A percentile compares a stretch with the other conserved stretches of the same genome.
Evolutionary conservation across 495 filamentous ascomycete genomes (phyloP).

Genomic region (Tuber borchii): DNA sequence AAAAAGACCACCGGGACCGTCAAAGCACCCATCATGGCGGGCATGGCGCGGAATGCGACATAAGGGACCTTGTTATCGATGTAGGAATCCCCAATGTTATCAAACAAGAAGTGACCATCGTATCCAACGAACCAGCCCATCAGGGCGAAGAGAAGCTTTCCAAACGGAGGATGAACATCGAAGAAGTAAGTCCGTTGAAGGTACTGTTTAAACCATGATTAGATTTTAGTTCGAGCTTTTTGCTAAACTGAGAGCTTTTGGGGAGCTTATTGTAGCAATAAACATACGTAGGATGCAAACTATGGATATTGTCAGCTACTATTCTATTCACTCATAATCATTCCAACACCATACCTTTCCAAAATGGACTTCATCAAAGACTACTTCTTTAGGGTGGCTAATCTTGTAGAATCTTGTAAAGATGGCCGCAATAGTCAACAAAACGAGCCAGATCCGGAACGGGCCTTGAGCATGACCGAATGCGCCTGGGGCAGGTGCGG

Average conservation of each 20-base stretch:
- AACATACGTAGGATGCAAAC: constrained; percentile 45
- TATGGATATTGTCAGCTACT: constrained; percentile 33
- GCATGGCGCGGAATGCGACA: constrained; percentile 88
- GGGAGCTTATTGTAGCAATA: neutral
- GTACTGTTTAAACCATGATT: constrained; percentile 55
- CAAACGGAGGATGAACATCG: constrained; percentile 97
- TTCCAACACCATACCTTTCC: constrained; percentile 65
- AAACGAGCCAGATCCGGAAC: constrained; percentile 44
- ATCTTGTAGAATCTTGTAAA: constrained; percentile 92
- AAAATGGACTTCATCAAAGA: constrained; percentile 99
- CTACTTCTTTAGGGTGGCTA: constrained; percentile 87
- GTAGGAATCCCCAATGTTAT: constrained; percentile 99
- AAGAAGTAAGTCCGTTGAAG: constrained; percentile 98
- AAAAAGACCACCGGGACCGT: constrained; percentile 91
- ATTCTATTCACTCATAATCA: neutral
- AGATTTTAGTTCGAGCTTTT: neutral
- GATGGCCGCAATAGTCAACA: constrained; percentile 81
- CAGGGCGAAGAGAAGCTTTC: constrained; percentile 80
- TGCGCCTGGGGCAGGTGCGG: constrained; percentile 48
- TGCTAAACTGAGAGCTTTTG: neutral
- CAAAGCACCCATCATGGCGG: constrained; percentile 80
- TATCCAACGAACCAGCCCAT: constrained; percentile 96
- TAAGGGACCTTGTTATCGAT: constrained; percentile 95
- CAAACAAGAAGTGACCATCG: constrained; percentile 94
- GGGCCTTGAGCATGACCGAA: constrained; percentile 75